Evolutionary conservation across 495 filamentous ascomycete genomes (phyloP), one percentile per base, ranked within the genome.

Genomic region (Cercophora sp.): DNA sequence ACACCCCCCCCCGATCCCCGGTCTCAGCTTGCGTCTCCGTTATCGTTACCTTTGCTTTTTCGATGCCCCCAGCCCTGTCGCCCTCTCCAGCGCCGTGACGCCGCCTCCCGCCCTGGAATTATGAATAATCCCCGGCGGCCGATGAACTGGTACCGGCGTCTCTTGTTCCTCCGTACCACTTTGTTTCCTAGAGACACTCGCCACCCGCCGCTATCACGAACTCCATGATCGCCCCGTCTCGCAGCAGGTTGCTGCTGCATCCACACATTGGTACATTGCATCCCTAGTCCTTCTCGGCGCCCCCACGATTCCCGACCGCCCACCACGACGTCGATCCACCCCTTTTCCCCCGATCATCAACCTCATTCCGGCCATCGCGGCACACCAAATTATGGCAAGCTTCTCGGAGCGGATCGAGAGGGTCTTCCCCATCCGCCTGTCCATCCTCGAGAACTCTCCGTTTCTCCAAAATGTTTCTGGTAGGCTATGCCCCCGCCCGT

Each of bases 361-460:
- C 13, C 24, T 8, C 8, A 27, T 29, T 9, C n/a, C n/a, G n/a
- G n/a, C n/a, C n/a, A n/a, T n/a, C n/a, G n/a, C n/a, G n/a, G n/a
- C n/a, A n/a, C n/a, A n/a, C n/a, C n/a, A n/a, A n/a, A n/a, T n/a
- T n/a, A n/a, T n/a, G n/a, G n/a, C n/a, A n/a, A n/a, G n/a, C n/a
- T n/a, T n/a, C n/a, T n/a, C 40, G 19, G 40, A 55, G 6, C 39
- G 25, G 10, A 34, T 56, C 23, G 60, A 62, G 35, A 49, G 60
- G 32, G 60, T 62, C 1, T 62, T 60, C 27, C 60, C 60, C 41
- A 62, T 62, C 35, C 60, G 60, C 8, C 50, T 62, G 5, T 62
- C 59, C 5, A 59, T 62, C 20, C 52, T 62, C 23, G 56, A 59
- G 24, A 59, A 44, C 34, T 62, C 60, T 23, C 60, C 57, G 2